These are phyloP conservation scores for Auriculariales sp. DNA, from an alignment of 768 basidiomycete species.

Conservation along the genomic window DNA sequence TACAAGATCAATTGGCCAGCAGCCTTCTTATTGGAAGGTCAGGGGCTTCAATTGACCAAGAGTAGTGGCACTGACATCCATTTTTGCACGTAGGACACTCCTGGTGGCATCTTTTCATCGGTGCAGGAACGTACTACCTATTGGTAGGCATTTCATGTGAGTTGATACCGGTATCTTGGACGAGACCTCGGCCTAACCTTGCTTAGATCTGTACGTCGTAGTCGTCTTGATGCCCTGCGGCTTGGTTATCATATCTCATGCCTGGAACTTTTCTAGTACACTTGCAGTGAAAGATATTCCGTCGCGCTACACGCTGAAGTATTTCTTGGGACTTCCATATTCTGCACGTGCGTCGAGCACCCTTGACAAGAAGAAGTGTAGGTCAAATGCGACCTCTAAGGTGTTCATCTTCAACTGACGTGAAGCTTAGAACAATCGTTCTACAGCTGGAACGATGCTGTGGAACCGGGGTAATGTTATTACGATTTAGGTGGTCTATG, in stretches of 20 bases:
- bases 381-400: no score
- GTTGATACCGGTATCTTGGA: conserved; percentile 3
- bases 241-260: neutral
- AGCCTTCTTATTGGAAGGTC: conserved; percentile 54
- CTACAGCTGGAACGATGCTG: neutral
- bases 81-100: conserved; percentile 34
- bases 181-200: neutral
- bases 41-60: conserved; percentile 1
- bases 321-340: neutral
- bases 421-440: no score
- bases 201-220: neutral
- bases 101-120: conserved; percentile 61
- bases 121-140: conserved; percentile 15
- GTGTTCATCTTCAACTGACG: no score
- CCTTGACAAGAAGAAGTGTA: no score
- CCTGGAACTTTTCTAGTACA: conserved; percentile 21
- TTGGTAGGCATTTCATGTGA: conserved; percentile 11
- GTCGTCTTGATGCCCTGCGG: neutral
- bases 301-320: neutral
- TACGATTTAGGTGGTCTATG: no score
- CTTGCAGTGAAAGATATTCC: conserved; percentile 42
- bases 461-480: no score
- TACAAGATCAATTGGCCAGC: conserved; percentile 42
- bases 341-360: neutral
- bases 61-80: neutral